phyloP scores from a whole-genome alignment of 495 filamentous ascomycete genomes.

The Staphylotrichum longicolle region DNA sequence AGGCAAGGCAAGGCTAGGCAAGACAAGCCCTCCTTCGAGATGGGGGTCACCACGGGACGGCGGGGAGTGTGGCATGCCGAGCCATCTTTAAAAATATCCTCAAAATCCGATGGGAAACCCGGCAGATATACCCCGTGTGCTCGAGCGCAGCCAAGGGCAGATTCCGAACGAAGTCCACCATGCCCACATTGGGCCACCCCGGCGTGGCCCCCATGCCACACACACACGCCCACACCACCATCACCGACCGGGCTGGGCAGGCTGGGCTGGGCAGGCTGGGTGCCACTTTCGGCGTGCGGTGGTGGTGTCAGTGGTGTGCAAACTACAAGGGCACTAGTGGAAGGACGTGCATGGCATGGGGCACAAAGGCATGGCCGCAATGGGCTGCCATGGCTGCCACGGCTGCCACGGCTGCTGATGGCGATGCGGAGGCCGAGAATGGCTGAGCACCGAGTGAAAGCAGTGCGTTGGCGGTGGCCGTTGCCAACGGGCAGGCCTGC shows the following conservation, averaged over 20 bases:
- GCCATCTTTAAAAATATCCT: slow-evolving; percentile 17
- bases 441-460: not conserved
- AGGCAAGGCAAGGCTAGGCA: too few species aligned
- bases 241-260: slow-evolving; percentile 4
- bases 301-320: slow-evolving; percentile 4
- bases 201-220: not conserved
- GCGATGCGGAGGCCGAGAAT: not conserved
- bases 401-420: not conserved
- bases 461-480: slow-evolving; percentile 8
- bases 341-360: slow-evolving; percentile 4
- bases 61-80: slow-evolving; percentile 23
- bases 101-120: slow-evolving; percentile 17
- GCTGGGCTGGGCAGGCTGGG: not conserved
- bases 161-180: not conserved
- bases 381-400: not conserved
- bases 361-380: slow-evolving; percentile 1
- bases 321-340: slow-evolving; percentile 12
- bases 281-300: not conserved
- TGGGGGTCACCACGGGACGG: slow-evolving; percentile 22
- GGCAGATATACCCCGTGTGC: slow-evolving; percentile 30
- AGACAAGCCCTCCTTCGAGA: slow-evolving; percentile 2
- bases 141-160: slow-evolving; percentile 17
- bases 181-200: not conserved
- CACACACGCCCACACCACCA: slow-evolving; percentile 8
- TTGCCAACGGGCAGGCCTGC: not conserved